Evolutionary conservation across 352 stramenopile genomes (phyloP).

Genomic region (Pythium rishiriense): DNA sequence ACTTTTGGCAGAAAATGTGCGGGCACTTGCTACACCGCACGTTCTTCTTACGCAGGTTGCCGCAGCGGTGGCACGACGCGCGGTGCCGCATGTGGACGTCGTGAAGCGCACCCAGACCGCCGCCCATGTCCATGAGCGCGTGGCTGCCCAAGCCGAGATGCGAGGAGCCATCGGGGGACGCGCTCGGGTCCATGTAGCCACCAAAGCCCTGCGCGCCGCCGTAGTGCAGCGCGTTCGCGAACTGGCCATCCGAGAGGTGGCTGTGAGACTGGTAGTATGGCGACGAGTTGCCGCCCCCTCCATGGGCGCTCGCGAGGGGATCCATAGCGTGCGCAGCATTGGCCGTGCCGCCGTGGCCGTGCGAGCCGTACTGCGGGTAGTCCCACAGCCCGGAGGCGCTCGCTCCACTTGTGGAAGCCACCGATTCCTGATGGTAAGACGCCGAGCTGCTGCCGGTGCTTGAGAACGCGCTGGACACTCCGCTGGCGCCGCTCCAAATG

Average conservation of each 20-base stretch:
- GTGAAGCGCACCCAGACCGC: slow-evolving; percentile 9
- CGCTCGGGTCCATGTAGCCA: slow-evolving; percentile 23
- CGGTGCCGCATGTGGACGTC: slow-evolving; percentile 68
- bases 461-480: slow-evolving; percentile 24
- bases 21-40: slow-evolving; percentile 79
- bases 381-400: slow-evolving; percentile 20
- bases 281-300: slow-evolving; percentile 2
- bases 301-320: slow-evolving; percentile 2
- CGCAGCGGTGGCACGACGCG: slow-evolving; percentile 85
- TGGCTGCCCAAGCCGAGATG: slow-evolving; percentile 16
- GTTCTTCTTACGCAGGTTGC: slow-evolving; percentile 89
- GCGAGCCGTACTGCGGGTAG: slow-evolving; percentile 21
- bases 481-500: slow-evolving; percentile 19
- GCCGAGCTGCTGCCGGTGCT: neutral
- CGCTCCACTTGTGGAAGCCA: neutral
- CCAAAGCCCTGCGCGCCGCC: slow-evolving; percentile 12
- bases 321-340: slow-evolving; percentile 2
- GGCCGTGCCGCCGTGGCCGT: neutral
- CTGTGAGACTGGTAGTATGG: slow-evolving; percentile 19
- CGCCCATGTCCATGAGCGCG: slow-evolving; percentile 21
- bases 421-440: slow-evolving; percentile 26
- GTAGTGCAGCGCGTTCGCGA: slow-evolving; percentile 17
- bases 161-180: slow-evolving; percentile 7
- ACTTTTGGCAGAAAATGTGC: slow-evolving; percentile 90
- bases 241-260: slow-evolving; percentile 20